Conservation (phyloP, 169 alveolate genomes). For the Cryptosporidium ubiquitum region DNA sequence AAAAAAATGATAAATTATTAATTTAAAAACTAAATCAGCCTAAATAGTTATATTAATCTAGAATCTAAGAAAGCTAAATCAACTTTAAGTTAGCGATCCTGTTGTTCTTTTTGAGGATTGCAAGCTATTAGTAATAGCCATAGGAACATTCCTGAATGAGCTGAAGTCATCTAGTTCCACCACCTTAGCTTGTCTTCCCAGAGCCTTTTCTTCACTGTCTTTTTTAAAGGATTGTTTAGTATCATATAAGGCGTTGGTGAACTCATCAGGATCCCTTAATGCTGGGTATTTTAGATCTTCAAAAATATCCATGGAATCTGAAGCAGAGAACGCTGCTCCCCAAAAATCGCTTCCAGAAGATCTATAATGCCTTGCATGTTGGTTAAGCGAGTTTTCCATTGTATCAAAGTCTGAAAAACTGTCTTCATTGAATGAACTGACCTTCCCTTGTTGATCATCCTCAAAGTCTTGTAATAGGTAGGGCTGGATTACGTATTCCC, state of each 20-base stretch:
- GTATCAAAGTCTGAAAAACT: not conserved
- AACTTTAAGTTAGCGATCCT: not conserved
- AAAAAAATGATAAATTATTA: not conserved
- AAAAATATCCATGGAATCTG: slow-evolving; percentile 40
- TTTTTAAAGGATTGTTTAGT: not conserved
- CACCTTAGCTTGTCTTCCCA: slow-evolving; percentile 42
- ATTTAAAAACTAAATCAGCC: not conserved
- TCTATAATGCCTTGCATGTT: not conserved
- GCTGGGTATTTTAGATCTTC: slow-evolving; percentile 58
- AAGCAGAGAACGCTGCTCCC: slow-evolving; percentile 26
- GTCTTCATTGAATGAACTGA: not conserved
- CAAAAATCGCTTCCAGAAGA: slow-evolving; percentile 49
- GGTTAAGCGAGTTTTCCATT: not conserved
- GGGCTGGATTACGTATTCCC: slow-evolving; percentile 45
- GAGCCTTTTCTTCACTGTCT: not conserved
- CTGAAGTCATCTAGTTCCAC: slow-evolving; percentile 17
- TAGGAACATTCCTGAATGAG: not conserved
- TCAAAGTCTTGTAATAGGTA: slow-evolving; percentile 28
- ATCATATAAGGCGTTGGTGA: slow-evolving; percentile 36
- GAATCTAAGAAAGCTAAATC: not conserved
- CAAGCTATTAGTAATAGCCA: not conserved
- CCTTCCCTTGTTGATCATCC: not conserved
- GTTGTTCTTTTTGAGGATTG: slow-evolving; percentile 1
- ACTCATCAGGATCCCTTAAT: slow-evolving; percentile 52
- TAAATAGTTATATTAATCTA: not conserved